Percentiles rank a stretch among this genome's conserved stretches.
Conservation (phyloP, 139 green algal genomes). For the Chlamydomonas applanata region DNA sequence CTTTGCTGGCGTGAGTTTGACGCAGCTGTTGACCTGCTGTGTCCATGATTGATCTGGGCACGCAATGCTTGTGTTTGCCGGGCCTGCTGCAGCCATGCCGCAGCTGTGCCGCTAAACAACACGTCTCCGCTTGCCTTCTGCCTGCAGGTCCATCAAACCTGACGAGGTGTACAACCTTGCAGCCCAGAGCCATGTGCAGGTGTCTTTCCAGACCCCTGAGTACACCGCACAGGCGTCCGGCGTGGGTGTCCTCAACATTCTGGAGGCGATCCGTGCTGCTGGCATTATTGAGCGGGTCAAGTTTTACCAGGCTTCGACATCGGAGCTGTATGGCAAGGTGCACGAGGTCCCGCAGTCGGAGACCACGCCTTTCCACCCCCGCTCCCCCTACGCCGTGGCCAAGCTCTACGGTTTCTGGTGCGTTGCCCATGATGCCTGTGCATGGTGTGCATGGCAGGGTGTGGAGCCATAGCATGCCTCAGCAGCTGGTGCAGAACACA, state of each 20-base stretch:
- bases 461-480: no score
- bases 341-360: conserved; percentile 69
- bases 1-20: conserved; percentile 30
- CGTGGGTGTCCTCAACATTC: conserved; percentile 55
- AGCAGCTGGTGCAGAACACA: no score
- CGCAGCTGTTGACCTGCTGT: background rate
- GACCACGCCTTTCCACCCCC: conserved; percentile 73
- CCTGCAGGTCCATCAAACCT: conserved; percentile 37
- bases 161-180: conserved; percentile 83
- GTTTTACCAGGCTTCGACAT: conserved; percentile 81
- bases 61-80: background rate
- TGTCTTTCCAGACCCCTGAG: conserved; percentile 75
- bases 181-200: conserved; percentile 69
- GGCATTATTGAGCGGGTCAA: conserved; percentile 42
- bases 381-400: conserved; percentile 74
- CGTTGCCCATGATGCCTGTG: no score
- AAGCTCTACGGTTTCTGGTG: conserved; percentile 73
- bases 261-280: conserved; percentile 61
- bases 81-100: background rate
- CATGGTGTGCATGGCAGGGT: no score
- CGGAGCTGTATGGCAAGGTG: conserved; percentile 76
- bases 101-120: background rate
- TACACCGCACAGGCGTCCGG: conserved; percentile 68
- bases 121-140: background rate
- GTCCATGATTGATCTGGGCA: conserved; percentile 3